Evolutionary conservation across 495 filamentous ascomycete genomes (phyloP), one percentile per base, ranked within the genome.

Genomic region (Podospora pseudopauciseta): DNA sequence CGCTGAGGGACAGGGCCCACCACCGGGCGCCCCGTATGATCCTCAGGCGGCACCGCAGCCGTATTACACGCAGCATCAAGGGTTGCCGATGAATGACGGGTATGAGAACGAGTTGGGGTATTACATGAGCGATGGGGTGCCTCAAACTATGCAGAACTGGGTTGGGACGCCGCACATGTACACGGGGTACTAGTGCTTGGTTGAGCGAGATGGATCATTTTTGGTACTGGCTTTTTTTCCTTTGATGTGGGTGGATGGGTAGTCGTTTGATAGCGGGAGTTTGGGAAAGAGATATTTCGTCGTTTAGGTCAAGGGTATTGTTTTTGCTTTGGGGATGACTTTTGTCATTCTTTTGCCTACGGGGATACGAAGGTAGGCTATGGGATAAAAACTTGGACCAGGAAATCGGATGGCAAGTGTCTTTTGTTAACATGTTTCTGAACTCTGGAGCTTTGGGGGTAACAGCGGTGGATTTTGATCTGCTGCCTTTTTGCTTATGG

Each of bases 21-120:
- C 39, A 13, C 23, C 53, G 58, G 23, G 63, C 20, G 2, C 59
- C 18, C 59, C 49, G 0, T 75, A 77, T 60, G 76, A 76, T 60
- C 73, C 73, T 13, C 68, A 70, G 2, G 39, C 57, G 16, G 28
- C 70, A 19, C 62, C 66, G 7, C 74, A 72, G 32, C 66, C 69
- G 15, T 74, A 77, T 34, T 77, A 71, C 32, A 60, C 67, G 20
- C 70, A 64, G 27, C 70, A 64, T 39, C 54, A 63, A 55, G 65
- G 59, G 60, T 63, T 74, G 64, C 63, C 65, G 4, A 55, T 68
- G 20, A 74, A 71, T 18, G 76, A 78, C 54, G 76, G 76, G 20
- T 78, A 77, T 49, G 75, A 77, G 69, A 60, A 73, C 49, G 75
- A 78, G 61, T 57, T 78, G 49, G 70, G 71, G 34, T 74, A 74